phyloP scores from a whole-genome alignment of 176 grass and related monocot species.

The Ensete glaucum region DNA sequence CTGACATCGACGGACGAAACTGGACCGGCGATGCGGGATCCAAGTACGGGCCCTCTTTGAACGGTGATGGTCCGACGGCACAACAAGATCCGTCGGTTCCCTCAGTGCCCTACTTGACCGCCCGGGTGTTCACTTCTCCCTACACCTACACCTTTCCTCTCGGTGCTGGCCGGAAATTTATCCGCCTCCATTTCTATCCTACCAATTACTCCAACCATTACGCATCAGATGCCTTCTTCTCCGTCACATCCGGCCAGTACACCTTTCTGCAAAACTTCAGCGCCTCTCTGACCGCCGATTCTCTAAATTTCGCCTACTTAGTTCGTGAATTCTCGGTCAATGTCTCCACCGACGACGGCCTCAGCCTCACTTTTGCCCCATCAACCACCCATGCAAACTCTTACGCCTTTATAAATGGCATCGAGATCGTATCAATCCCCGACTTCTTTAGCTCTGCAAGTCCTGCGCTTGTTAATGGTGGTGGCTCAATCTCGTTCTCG shows the following conservation, averaged over 20 bases:
- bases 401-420: slow-evolving; percentile 83
- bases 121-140: slow-evolving; percentile 45
- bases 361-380: slow-evolving; percentile 82
- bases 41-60: slow-evolving; percentile 42
- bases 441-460: slow-evolving; percentile 32
- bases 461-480: slow-evolving; percentile 14
- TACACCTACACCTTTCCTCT: slow-evolving; percentile 91
- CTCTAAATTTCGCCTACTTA: slow-evolving; percentile 44
- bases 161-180: slow-evolving; percentile 56
- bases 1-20: slow-evolving; percentile 38
- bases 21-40: slow-evolving; percentile 54
- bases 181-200: slow-evolving; percentile 83
- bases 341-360: slow-evolving; percentile 33
- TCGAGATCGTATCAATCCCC: slow-evolving; percentile 78
- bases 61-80: slow-evolving; percentile 4
- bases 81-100: slow-evolving; percentile 48
- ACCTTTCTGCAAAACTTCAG: slow-evolving; percentile 84
- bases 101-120: slow-evolving; percentile 63
- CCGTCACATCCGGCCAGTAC: slow-evolving; percentile 29
- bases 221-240: slow-evolving; percentile 64
- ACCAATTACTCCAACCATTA: slow-evolving; percentile 37
- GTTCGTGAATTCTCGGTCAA: slow-evolving; percentile 66
- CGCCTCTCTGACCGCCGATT: slow-evolving; percentile 44
- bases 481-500: slow-evolving; percentile 12
- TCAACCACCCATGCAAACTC: slow-evolving; percentile 31